Base-by-base conservation (phyloP, 1,139 yeast genomes). In the Debaryomyces sp. region DNA sequence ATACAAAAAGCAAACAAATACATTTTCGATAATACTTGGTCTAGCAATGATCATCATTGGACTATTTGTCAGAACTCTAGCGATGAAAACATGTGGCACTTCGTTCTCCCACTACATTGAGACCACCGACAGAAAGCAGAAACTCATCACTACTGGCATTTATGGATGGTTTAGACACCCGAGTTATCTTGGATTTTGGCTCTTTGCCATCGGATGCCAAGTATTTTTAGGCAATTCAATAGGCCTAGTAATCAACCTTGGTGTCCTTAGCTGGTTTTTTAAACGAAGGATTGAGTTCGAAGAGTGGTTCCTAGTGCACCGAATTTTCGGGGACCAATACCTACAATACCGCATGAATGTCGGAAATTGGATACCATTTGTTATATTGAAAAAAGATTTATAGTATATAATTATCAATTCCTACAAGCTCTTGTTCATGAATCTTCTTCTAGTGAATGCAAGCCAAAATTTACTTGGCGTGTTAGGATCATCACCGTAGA, bases 371-470 rank as follows among this genome's bases (percentile, higher is more conserved):
- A 63, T 74, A 27, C 76, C 77, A 8, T 58, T 61, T 54, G 59
- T 64, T 30, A 37, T 43, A 42, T 39, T 49, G 34, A 39, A 39
- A 32, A 36, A 42, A 39, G 27, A 43, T 15, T 26, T 34, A 23
- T 41, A 43, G 34, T 40, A 42, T 41, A 33, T 39, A 40, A 32
- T 27, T 45, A 38, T 42, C 27, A 23, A 29, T 52, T 24, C 34
- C 22, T 66, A 81, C 58, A 81, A 71, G 58, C 82, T 76, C 71
- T 90, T 89, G 72, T 94, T 94, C 99, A 94, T 94, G 66, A 94
- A 94, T 65, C 90, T 84, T 72, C 96, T 86, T 71, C 95, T 85
- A 41, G 97, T 89, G 68, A 95, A 94, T 2, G 98, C 96, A 60
- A 95, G 75, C 99, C 99, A 94, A 72, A 80, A 85, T 74, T 94